A percentile compares a stretch with the other conserved stretches of the same genome.
Evolutionary conservation across 2,329 filamentous ascomycete genomes (phyloP).

Genomic region (Diplocarpon mali): DNA sequence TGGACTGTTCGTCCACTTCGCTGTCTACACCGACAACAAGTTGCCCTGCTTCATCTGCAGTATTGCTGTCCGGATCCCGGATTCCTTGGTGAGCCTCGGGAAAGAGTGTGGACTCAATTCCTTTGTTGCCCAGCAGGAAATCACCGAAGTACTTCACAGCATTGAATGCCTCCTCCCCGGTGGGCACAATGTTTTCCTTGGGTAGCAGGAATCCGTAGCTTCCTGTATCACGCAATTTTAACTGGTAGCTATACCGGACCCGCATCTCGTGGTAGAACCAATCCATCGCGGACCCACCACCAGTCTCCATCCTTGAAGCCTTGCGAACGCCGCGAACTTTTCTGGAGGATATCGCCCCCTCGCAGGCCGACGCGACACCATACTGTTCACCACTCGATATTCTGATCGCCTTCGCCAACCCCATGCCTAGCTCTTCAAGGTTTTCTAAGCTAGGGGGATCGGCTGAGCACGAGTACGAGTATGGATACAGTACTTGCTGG

Average conservation of each 20-base stretch:
- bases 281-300: constrained; percentile 80
- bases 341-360: constrained; percentile 51
- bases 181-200: constrained; percentile 75
- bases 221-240: constrained; percentile 86
- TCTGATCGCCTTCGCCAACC: constrained; percentile 80
- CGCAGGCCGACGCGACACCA: constrained; percentile 73
- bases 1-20: constrained; percentile 10
- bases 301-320: constrained; percentile 50
- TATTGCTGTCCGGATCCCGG: background rate
- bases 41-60: background rate
- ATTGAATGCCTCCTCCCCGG: constrained; percentile 76
- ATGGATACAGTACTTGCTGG: constrained; percentile 89
- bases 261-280: constrained; percentile 88
- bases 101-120: constrained; percentile 39
- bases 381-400: constrained; percentile 67
- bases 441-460: constrained; percentile 82
- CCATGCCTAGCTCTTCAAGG: constrained; percentile 78
- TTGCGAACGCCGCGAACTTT: constrained; percentile 23
- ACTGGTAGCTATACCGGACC: constrained; percentile 81
- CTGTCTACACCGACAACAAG: constrained; percentile 5
- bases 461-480: constrained; percentile 69
- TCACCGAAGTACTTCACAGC: constrained; percentile 76
- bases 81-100: constrained; percentile 12
- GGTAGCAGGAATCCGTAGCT: constrained; percentile 91
- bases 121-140: constrained; percentile 62